Evolutionary conservation across 2,329 filamentous ascomycete species (phyloP).

Genomic region (Fusarium nelsonii): DNA sequence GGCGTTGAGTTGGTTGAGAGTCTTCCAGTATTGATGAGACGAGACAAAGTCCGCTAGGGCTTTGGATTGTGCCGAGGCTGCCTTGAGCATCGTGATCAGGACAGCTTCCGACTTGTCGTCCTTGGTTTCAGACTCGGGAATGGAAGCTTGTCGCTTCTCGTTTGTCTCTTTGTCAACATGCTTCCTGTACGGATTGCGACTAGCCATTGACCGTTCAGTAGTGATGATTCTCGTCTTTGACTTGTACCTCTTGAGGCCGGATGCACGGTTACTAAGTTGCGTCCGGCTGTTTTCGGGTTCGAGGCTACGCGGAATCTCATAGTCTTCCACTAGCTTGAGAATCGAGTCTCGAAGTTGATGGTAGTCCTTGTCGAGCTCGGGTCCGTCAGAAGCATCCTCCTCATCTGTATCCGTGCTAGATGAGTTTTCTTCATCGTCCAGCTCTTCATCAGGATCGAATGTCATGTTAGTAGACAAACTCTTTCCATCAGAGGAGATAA

Average conservation of each 20-base stretch:
- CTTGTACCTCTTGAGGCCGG: constrained; percentile 69
- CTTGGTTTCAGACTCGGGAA: constrained; percentile 35
- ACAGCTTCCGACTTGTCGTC: constrained; percentile 63
- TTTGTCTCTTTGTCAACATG: constrained; percentile 41
- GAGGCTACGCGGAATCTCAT: constrained; percentile 78
- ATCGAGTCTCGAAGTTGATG: constrained; percentile 85
- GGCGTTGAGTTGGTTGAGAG: constrained; percentile 77
- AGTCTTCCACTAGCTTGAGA: constrained; percentile 83
- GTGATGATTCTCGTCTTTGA: constrained; percentile 70
- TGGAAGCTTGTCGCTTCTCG: constrained; percentile 18
- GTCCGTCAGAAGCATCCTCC: constrained; percentile 69
- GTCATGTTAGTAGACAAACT: constrained; percentile 77
- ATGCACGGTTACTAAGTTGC: constrained; percentile 78
- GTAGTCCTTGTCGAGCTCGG: constrained; percentile 81
- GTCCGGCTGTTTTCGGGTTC: constrained; percentile 70
- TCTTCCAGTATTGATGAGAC: constrained; percentile 87
- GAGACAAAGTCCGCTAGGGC: constrained; percentile 85
- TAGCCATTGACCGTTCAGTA: constrained; percentile 63
- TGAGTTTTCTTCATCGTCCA: constrained; percentile 73
- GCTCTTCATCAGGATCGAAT: constrained; percentile 75
- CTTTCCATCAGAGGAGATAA: constrained; percentile 79
- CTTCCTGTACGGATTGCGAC: constrained; percentile 69
- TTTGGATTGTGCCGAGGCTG: constrained; percentile 81
- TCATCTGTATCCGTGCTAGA: constrained; percentile 71
- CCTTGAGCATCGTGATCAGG: constrained; percentile 79